Percentiles rank a stretch among this genome's conserved stretches.
These are phyloP conservation scores for Chaetomium sp. DNA, from an alignment of 2,329 filamentous ascomycete genomes.

Conservation along the genomic window DNA sequence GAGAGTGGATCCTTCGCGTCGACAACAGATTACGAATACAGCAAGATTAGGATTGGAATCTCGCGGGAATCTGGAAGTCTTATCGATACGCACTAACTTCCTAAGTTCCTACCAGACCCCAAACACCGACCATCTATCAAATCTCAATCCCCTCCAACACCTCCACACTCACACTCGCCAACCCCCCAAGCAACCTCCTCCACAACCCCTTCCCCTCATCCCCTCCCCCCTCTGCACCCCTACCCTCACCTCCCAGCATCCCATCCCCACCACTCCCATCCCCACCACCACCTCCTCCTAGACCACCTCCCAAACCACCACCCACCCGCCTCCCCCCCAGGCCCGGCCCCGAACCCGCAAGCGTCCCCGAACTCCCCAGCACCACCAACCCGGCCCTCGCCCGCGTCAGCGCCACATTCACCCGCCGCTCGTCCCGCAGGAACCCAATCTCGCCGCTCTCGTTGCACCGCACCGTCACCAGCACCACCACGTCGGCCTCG, in stretches of 20 bases:
- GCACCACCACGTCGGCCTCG: slow-evolving; percentile 48
- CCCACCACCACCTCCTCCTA: no score
- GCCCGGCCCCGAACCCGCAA: no score
- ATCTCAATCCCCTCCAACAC: not conserved
- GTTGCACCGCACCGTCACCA: slow-evolving; percentile 48
- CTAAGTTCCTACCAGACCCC: not conserved
- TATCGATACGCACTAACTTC: not conserved
- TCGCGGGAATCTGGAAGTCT: no score
- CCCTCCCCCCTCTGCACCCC: not conserved
- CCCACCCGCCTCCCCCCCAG: not conserved
- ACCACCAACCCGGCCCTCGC: slow-evolving; percentile 22
- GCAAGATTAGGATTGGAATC: no score
- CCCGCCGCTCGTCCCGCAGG: slow-evolving; percentile 42
- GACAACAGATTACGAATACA: not conserved
- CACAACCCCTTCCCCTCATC: slow-evolving; percentile 19
- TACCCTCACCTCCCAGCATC: no score
- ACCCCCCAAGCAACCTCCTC: slow-evolving; percentile 18
- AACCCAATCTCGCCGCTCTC: slow-evolving; percentile 44
- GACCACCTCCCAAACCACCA: not conserved
- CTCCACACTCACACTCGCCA: not conserved
- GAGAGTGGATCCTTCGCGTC: not conserved
- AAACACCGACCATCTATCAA: not conserved
- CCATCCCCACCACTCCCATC: not conserved
- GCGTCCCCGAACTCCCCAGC: slow-evolving; percentile 32
- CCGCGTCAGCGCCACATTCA: slow-evolving; percentile 28